phyloP scores from a whole-genome alignment of 352 stramenopile genomes.

The Globisporangium nodosum region DNA sequence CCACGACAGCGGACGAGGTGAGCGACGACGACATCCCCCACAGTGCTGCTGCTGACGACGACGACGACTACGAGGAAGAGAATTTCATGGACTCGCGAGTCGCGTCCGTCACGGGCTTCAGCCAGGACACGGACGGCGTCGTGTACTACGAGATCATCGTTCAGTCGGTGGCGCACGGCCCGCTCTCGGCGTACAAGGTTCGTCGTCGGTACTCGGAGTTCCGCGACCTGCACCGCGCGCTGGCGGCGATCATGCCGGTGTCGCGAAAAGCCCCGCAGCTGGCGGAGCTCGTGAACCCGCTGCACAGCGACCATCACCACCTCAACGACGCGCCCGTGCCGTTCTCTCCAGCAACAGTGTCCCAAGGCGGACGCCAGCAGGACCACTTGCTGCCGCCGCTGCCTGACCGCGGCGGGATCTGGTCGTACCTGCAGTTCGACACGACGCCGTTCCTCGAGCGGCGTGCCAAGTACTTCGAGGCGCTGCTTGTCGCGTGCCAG shows the following conservation, averaged over 20 bases:
- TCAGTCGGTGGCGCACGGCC: conserved; percentile 46
- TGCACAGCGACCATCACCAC: background rate
- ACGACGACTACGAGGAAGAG: conserved; percentile 40
- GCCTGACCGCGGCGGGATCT: conserved; percentile 63
- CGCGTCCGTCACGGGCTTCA: conserved; percentile 68
- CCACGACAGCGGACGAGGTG: conserved; percentile 2
- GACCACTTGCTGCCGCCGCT: conserved; percentile 35
- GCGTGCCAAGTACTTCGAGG: conserved; percentile 60
- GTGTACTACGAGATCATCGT: conserved; percentile 82
- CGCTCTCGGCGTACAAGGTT: conserved; percentile 77
- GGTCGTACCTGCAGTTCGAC: conserved; percentile 67
- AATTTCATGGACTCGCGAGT: conserved; percentile 72
- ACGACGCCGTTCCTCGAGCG: conserved; percentile 52
- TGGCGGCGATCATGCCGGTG: conserved; percentile 56
- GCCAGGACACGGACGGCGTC: conserved; percentile 60
- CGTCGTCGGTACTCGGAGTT: conserved; percentile 76
- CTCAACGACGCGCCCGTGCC: background rate
- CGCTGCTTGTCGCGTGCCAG: conserved; percentile 56
- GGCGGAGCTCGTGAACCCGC: background rate
- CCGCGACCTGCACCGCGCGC: conserved; percentile 37
- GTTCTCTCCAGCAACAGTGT: background rate
- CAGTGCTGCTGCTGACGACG: background rate
- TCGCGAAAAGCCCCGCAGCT: background rate
- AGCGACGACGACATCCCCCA: conserved; percentile 6
- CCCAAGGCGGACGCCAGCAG: background rate